Evolutionary conservation across 2,329 filamentous ascomycete genomes (phyloP).

Genomic region (Clathrospora elynae): DNA sequence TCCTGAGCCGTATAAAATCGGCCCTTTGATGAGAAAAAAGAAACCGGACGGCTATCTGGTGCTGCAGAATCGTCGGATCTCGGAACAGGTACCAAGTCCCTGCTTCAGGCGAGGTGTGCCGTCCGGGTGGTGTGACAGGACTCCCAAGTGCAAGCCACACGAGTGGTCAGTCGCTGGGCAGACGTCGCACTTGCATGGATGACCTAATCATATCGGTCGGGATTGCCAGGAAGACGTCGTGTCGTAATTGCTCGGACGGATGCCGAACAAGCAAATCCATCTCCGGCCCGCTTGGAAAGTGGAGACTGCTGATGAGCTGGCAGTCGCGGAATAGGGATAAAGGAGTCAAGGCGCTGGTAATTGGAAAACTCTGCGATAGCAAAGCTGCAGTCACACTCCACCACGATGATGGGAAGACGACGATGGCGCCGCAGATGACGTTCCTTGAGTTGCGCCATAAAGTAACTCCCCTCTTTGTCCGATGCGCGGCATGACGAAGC

Average conservation of each 20-base stretch:
- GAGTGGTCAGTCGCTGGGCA: slow-evolving; percentile 15
- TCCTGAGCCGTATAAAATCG: slow-evolving; percentile 4
- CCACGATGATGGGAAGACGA: slow-evolving; percentile 9
- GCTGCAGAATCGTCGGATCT: slow-evolving; percentile 13
- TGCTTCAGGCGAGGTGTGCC: slow-evolving; percentile 8
- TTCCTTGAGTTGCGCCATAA: slow-evolving; percentile 27
- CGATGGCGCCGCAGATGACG: slow-evolving; percentile 5
- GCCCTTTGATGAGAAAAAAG: no score
- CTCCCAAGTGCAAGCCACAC: slow-evolving; percentile 15
- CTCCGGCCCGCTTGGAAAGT: slow-evolving; percentile 21
- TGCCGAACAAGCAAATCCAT: slow-evolving; percentile 15
- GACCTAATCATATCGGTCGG: slow-evolving; percentile 28
- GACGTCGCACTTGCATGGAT: slow-evolving; percentile 14
- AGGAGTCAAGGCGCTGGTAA: slow-evolving; percentile 3
- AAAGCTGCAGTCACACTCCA: slow-evolving; percentile 10
- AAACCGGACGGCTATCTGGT: no score
- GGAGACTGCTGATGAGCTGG: slow-evolving; percentile 25
- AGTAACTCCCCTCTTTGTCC: slow-evolving; percentile 14
- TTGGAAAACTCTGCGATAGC: slow-evolving; percentile 2
- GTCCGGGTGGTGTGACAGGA: slow-evolving; percentile 36
- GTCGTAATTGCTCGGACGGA: slow-evolving; percentile 23
- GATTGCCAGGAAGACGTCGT: slow-evolving; percentile 16
- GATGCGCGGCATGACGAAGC: slow-evolving; percentile 26
- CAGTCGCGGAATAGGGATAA: slow-evolving; percentile 13
- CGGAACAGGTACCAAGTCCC: slow-evolving; percentile 10